A percentile compares a stretch with the other conserved stretches of the same genome.
These are phyloP conservation scores for Kurtzmaniella fragi DNA, from an alignment of 805 yeast species.

Conservation along the genomic window DNA sequence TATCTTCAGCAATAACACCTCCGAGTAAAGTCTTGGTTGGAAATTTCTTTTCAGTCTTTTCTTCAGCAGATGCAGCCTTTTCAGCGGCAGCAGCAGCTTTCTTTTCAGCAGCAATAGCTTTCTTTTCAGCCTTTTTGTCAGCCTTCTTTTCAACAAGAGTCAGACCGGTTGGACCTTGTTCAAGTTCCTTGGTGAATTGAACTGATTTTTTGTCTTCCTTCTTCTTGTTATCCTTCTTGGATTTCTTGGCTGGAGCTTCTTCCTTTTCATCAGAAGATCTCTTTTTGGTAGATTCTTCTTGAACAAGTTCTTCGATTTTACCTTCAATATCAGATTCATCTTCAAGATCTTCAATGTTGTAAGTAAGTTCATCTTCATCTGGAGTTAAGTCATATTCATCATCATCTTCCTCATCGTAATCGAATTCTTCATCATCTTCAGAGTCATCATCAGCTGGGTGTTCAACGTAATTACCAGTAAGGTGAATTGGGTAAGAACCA, in stretches of 20 bases:
- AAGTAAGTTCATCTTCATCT: constrained; percentile 66
- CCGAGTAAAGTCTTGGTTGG: constrained; percentile 82
- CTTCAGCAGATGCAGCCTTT: constrained; percentile 10
- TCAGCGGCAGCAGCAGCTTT: constrained; percentile 22
- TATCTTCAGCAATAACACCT: constrained; percentile 91
- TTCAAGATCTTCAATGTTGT: constrained; percentile 59
- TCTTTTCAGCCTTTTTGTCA: constrained; percentile 16
- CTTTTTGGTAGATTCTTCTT: constrained; percentile 35
- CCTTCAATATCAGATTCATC: constrained; percentile 66
- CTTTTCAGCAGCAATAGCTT: constrained; percentile 22
- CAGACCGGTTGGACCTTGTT: constrained; percentile 84
- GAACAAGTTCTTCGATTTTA: constrained; percentile 70
- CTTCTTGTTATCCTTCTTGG: constrained; percentile 32
- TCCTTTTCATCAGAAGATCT: constrained; percentile 30
- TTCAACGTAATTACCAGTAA: constrained; percentile 92
- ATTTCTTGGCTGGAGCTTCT: constrained; percentile 9
- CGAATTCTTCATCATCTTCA: constrained; percentile 47
- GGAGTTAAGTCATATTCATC: constrained; percentile 68
- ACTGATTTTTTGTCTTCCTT: constrained; percentile 65
- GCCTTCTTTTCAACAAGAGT: constrained; percentile 22
- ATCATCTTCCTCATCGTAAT: constrained; percentile 43
- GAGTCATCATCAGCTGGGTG: constrained; percentile 84
- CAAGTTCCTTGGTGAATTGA: constrained; percentile 84
- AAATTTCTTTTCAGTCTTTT: constrained; percentile 42
- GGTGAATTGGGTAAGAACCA: constrained; percentile 90